Conservation (phyloP, 768 basidiomycete genomes). For the Hygrophoropsis aurantiaca region DNA sequence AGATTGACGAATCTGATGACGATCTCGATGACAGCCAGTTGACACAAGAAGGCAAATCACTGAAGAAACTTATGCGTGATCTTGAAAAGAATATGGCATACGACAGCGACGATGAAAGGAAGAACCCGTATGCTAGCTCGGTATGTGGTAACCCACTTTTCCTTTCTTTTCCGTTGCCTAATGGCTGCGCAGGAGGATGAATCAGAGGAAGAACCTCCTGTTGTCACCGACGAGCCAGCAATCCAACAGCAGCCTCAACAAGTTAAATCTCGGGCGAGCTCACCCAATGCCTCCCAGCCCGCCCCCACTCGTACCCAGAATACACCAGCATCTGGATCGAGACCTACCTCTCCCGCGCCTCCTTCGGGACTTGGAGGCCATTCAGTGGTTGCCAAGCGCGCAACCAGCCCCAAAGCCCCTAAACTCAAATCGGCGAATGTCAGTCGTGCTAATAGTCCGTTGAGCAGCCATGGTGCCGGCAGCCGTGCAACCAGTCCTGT, state of each 20-base stretch:
- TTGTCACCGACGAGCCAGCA: slow-evolving; percentile 42
- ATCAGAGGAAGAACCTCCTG: slow-evolving; percentile 63
- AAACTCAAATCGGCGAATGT: slow-evolving; percentile 49
- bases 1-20: slow-evolving; percentile 75
- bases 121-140: slow-evolving; percentile 81
- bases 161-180: not conserved
- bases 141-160: slow-evolving; percentile 40
- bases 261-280: slow-evolving; percentile 44
- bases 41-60: slow-evolving; percentile 71
- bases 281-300: slow-evolving; percentile 37
- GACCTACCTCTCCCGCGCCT: slow-evolving; percentile 52
- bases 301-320: slow-evolving; percentile 29
- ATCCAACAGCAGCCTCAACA: slow-evolving; percentile 42
- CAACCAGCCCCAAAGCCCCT: slow-evolving; percentile 75
- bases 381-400: slow-evolving; percentile 78
- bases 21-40: slow-evolving; percentile 59
- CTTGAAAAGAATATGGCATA: slow-evolving; percentile 81
- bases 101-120: slow-evolving; percentile 74
- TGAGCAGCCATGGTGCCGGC: slow-evolving; percentile 36
- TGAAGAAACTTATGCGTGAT: slow-evolving; percentile 85
- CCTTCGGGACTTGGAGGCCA: slow-evolving; percentile 67
- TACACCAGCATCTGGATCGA: slow-evolving; percentile 39
- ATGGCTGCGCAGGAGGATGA: slow-evolving; percentile 56
- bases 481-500: slow-evolving; percentile 57
- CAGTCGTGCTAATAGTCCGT: slow-evolving; percentile 62